phyloP scores from a whole-genome alignment of 495 filamentous ascomycete species.

The Friedmanniomyces simplex region DNA sequence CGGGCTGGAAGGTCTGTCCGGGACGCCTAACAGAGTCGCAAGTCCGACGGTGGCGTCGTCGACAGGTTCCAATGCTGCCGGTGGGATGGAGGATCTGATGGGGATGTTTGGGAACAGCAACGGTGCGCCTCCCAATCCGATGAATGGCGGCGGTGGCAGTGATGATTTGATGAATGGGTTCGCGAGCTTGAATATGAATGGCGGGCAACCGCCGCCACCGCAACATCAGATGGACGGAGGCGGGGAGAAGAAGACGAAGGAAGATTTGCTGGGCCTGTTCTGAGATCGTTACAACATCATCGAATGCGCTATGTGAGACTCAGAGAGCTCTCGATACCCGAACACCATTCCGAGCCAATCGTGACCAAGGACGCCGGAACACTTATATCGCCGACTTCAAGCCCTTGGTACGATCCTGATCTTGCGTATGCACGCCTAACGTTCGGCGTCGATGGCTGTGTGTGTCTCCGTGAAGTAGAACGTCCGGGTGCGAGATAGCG shows the following conservation, averaged over 20 bases:
- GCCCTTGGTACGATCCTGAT: no score
- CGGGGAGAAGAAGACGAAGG: constrained; percentile 56
- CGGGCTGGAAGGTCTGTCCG: constrained; percentile 62
- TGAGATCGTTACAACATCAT: constrained; percentile 30
- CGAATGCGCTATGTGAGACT: background rate
- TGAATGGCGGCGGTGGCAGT: constrained; percentile 34
- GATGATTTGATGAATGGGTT: constrained; percentile 68
- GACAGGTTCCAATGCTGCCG: constrained; percentile 33
- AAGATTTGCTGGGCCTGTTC: constrained; percentile 86
- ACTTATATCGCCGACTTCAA: no score
- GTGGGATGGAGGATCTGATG: constrained; percentile 82
- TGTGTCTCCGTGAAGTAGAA: background rate
- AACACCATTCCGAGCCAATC: no score
- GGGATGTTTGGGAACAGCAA: constrained; percentile 54
- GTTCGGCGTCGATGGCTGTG: background rate
- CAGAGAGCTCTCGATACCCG: no score
- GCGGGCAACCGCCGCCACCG: constrained; percentile 46
- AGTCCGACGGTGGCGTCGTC: constrained; percentile 40
- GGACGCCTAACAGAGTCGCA: constrained; percentile 69
- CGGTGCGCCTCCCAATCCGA: constrained; percentile 24
- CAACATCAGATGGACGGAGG: constrained; percentile 36
- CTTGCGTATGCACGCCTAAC: no score
- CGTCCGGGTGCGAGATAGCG: background rate
- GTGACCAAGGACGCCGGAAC: no score
- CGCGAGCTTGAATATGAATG: constrained; percentile 63